A percentile compares a stretch with the other conserved stretches of the same genome.
Evolutionary conservation across 257 asterid genomes (phyloP).

Genomic region (Scutellaria galericulata): DNA sequence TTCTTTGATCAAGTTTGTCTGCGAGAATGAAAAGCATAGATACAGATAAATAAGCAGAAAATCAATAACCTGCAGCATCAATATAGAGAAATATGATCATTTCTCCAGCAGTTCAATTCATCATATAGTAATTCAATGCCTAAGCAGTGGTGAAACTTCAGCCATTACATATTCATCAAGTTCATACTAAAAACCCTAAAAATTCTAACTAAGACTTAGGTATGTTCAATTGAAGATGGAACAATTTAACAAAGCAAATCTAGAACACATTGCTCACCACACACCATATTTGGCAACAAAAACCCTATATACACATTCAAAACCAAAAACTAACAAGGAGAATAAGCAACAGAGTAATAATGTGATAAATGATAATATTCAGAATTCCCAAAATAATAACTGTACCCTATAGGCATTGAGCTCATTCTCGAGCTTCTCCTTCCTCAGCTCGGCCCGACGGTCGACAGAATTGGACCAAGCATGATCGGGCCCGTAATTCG

Average conservation of each 20-base stretch:
- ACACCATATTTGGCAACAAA: neutral
- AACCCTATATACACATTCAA: neutral
- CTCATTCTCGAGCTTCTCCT: conserved; percentile 87
- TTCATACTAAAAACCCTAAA: neutral
- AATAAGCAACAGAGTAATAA: neutral
- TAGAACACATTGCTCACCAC: neutral
- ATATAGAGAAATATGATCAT: neutral
- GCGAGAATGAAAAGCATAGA: conserved; percentile 28
- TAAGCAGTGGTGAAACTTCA: neutral
- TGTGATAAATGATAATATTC: neutral
- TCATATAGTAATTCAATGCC: neutral
- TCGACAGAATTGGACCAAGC: conserved; percentile 76
- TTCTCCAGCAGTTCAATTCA: conserved; percentile 15
- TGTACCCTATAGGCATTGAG: conserved; percentile 75
- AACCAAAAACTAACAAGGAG: neutral
- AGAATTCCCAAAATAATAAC: conserved; percentile 5
- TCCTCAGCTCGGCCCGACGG: conserved; percentile 68
- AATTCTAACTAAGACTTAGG: neutral
- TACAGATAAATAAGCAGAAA: neutral
- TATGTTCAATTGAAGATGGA: neutral
- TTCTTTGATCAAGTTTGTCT: conserved; percentile 89
- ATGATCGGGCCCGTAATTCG: conserved; percentile 56
- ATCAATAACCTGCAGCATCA: neutral
- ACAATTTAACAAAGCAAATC: conserved; percentile 8
- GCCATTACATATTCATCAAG: neutral